Evolutionary conservation across 2,329 filamentous ascomycete species (phyloP), one percentile per base, ranked within the genome.

Genomic region (Alternaria incomplexa): DNA sequence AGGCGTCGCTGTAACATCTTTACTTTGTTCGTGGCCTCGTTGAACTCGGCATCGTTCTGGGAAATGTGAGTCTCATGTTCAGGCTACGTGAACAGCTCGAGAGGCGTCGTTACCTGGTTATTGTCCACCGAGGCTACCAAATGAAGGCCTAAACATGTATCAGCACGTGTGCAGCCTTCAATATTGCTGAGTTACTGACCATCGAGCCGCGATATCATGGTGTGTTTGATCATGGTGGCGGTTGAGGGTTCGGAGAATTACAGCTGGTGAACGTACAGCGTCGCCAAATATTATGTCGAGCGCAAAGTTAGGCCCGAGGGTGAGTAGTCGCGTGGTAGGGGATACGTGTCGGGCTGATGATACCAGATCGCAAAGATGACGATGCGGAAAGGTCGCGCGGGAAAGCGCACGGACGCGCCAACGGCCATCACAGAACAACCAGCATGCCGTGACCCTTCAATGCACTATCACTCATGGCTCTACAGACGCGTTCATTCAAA

Each of bases 91-190:
- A 26, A 32, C 26, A 12, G 25, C 15, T 65, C 13, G 43, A 9
- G 17, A 26, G 25, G 46, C 32, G 54, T n/a, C 40, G 23, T 43
- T 76, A 91, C 89, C 83, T 92, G 89, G 76, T 93, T 91, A 79
- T 97, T 93, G 81, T 98, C 96, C 74, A 97, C 93, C 3, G 94
- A 97, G 63, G 95, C 95, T 77, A 93, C 95, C 71, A 99, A 88
- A 86, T 97, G 94, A 70, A 98, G 88, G 86, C 95, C 94, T 97
- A 58, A 28, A 28, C 5, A 8, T 30, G 12, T 58, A 66, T 79
- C 61, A 79, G 73, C 23, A 58, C 53, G 36, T 6, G 20, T 32
- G 36, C 11, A 17, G 30, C 26, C 56, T 36, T 22, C 48, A 60
- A 56, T 52, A 64, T 40, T 44, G 56, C 50, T 54, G 28, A 46